Conservation (phyloP, 345 rosid species). For the Corchorus capsularis region DNA sequence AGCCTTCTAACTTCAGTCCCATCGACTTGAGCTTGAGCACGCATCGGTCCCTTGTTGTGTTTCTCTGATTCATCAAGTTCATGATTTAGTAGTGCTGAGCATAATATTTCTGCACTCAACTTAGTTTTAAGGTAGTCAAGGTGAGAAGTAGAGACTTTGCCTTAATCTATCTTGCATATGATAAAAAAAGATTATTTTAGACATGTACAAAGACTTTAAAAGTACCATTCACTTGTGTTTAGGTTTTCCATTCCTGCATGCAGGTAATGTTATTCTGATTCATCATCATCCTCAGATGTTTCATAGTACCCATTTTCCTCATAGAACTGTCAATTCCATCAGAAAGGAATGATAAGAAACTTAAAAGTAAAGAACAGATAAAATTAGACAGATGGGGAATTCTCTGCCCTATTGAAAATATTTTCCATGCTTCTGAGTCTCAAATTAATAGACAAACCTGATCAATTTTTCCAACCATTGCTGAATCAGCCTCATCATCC, state of each 20-base stretch:
- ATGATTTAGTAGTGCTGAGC: background rate
- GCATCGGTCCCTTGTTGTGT: background rate
- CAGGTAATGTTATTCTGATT: too few relatives aligned
- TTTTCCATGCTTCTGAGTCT: background rate
- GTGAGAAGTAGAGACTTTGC: background rate
- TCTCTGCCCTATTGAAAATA: background rate
- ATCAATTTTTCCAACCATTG: slow-evolving; percentile 31
- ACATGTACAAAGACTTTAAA: background rate
- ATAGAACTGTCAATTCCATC: slow-evolving; percentile 22
- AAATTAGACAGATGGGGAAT: background rate
- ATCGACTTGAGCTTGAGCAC: background rate
- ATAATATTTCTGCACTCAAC: background rate
- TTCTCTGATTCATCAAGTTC: slow-evolving; percentile 12
- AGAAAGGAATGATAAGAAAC: background rate
- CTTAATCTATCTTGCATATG: slow-evolving; percentile 6
- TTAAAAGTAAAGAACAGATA: background rate
- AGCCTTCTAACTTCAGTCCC: background rate
- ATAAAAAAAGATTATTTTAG: background rate
- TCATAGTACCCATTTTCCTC: slow-evolving; percentile 8
- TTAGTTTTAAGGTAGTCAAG: background rate
- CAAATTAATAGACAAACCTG: slow-evolving; percentile 26
- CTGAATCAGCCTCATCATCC: slow-evolving; percentile 47
- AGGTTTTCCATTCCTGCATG: slow-evolving; percentile 3
- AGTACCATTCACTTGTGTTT: background rate
- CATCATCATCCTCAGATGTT: slow-evolving; percentile 10